Conservation (phyloP, 2,329 filamentous ascomycete genomes). For the Trichoderma gracile region DNA sequence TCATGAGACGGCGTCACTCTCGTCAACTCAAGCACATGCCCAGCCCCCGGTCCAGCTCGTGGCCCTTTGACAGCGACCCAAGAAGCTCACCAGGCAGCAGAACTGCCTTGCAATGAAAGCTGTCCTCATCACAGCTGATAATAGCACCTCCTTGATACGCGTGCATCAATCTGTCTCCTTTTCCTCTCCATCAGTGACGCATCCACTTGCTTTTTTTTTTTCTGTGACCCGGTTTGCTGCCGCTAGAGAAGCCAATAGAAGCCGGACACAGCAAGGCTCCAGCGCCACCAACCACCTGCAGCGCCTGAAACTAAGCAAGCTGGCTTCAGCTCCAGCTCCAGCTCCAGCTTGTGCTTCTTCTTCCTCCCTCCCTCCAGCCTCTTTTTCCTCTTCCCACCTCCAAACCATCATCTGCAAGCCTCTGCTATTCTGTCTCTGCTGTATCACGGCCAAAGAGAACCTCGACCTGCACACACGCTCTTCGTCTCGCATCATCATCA, state of each 20-base stretch:
- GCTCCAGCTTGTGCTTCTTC: background rate
- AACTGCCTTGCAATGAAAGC: constrained; percentile 1
- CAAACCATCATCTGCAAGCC: background rate
- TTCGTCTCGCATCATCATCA: background rate
- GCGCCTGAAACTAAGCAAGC: background rate
- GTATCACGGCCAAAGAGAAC: background rate
- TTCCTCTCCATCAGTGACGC: constrained; percentile 7
- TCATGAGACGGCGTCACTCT: constrained; percentile 16
- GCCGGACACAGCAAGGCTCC: constrained; percentile 19
- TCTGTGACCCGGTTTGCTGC: constrained; percentile 3
- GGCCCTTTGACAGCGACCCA: background rate
- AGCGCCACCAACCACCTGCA: constrained; percentile 16
- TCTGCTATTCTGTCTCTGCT: background rate
- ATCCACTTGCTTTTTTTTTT: constrained; percentile 13
- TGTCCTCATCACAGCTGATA: constrained; percentile 22
- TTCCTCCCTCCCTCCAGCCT: constrained; percentile 6
- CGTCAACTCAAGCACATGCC: constrained; percentile 11
- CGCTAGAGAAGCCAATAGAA: constrained; percentile 18
- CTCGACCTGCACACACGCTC: background rate
- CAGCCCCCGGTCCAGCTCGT: background rate
- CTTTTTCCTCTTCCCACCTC: background rate
- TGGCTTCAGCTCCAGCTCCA: background rate
- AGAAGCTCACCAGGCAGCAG: background rate
- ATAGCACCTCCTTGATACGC: background rate
- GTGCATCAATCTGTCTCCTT: background rate